A percentile compares a stretch with the other conserved stretches of the same genome.
Evolutionary conservation across 1,139 yeast species (phyloP).

Genomic region (Yamadazyma buinensis): DNA sequence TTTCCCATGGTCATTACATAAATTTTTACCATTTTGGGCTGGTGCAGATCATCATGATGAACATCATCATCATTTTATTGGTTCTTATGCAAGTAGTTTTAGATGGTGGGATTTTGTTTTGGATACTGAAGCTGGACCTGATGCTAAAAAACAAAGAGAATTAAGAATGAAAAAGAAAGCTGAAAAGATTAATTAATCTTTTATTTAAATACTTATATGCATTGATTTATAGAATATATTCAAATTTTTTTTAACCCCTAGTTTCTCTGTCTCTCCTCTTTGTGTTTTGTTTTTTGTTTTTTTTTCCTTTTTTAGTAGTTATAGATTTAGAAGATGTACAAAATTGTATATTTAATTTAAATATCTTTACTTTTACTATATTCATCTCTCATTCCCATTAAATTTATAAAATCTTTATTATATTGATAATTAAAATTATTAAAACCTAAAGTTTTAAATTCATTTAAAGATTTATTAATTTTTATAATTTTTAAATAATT

Average conservation of each 20-base stretch:
- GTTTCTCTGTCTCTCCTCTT: too few species aligned
- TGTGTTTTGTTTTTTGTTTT: too few species aligned
- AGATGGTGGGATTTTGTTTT: constrained; percentile 46
- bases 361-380: too few species aligned
- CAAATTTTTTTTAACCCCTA: too few species aligned
- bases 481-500: constrained; percentile 41
- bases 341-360: too few species aligned
- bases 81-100: constrained; percentile 43
- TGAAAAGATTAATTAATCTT: constrained; percentile 18
- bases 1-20: constrained; percentile 47
- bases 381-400: constrained; percentile 22
- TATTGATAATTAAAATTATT: constrained; percentile 42
- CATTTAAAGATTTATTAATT: constrained; percentile 44
- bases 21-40: constrained; percentile 47
- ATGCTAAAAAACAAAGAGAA: constrained; percentile 39
- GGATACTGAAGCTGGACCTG: constrained; percentile 44
- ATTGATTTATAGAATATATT: too few species aligned
- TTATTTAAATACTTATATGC: too few species aligned
- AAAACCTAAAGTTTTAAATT: constrained; percentile 42
- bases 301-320: too few species aligned
- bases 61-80: constrained; percentile 46
- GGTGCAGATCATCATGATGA: constrained; percentile 51
- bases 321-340: too few species aligned
- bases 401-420: constrained; percentile 44
- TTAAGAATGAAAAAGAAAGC: constrained; percentile 29